Conservation (phyloP, 2,329 filamentous ascomycete genomes). For the Cytospora chrysosperma region DNA sequence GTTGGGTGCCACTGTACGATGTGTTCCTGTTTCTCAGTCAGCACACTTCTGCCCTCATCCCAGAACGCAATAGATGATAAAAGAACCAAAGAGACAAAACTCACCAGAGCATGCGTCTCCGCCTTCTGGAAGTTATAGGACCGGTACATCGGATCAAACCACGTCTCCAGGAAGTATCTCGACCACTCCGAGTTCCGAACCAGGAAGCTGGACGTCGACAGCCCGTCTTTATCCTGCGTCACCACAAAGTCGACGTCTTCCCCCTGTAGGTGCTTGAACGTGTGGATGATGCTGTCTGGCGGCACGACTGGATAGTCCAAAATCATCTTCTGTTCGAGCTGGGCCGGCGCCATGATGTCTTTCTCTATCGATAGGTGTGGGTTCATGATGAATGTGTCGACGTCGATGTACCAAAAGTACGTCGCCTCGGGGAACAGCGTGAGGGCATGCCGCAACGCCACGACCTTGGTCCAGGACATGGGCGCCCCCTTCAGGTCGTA, state of each 20-base stretch:
- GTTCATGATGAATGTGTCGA: slow-evolving; percentile 87
- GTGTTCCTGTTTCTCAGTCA: slow-evolving; percentile 60
- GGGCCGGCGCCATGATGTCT: slow-evolving; percentile 65
- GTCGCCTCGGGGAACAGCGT: slow-evolving; percentile 72
- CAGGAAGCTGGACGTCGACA: slow-evolving; percentile 76
- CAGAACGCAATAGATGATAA: background rate
- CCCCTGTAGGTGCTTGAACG: slow-evolving; percentile 77
- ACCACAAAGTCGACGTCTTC: slow-evolving; percentile 78
- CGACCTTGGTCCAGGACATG: slow-evolving; percentile 72
- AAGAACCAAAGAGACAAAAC: slow-evolving; percentile 30
- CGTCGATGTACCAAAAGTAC: slow-evolving; percentile 85
- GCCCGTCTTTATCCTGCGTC: slow-evolving; percentile 78
- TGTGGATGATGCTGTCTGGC: slow-evolving; percentile 95
- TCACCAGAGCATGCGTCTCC: slow-evolving; percentile 84
- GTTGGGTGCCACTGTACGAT: slow-evolving; percentile 97
- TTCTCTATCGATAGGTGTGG: slow-evolving; percentile 66
- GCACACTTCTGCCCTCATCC: background rate
- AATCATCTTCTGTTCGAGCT: slow-evolving; percentile 77
- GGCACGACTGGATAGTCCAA: slow-evolving; percentile 85
- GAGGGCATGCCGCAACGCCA: slow-evolving; percentile 86
- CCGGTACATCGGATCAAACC: slow-evolving; percentile 93
- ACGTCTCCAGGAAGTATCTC: slow-evolving; percentile 88
- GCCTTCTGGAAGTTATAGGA: slow-evolving; percentile 96
- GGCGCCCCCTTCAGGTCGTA: slow-evolving; percentile 67
- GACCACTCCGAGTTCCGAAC: slow-evolving; percentile 85